Conservation (phyloP, 2,329 filamentous ascomycete genomes). For the Penicillium frequentans region DNA sequence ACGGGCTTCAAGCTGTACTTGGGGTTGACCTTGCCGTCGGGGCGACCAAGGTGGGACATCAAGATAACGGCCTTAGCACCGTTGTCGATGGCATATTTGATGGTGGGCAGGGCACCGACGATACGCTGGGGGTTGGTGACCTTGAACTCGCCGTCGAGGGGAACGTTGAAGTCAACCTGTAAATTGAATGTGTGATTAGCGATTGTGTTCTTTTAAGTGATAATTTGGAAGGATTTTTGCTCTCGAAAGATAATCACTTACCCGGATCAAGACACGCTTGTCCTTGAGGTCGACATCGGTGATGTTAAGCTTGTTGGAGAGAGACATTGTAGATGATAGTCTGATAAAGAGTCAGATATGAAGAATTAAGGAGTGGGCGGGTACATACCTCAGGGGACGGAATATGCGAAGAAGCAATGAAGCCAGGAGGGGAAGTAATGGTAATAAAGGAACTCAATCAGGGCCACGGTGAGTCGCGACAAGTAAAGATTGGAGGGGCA, state of each 20-base stretch:
- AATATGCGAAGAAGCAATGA: conserved; percentile 9
- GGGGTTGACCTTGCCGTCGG: conserved; percentile 81
- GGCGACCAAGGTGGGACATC: conserved; percentile 98
- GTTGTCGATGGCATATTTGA: conserved; percentile 89
- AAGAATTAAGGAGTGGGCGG: neutral
- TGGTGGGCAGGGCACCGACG: conserved; percentile 89
- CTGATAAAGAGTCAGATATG: neutral
- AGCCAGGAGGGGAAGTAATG: conserved; percentile 6
- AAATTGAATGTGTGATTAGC: conserved; percentile 3
- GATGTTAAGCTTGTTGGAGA: conserved; percentile 97
- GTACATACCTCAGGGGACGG: conserved; percentile 14
- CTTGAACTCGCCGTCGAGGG: conserved; percentile 87
- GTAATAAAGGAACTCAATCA: conserved; percentile 18
- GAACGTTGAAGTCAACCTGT: conserved; percentile 99
- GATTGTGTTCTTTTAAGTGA: neutral
- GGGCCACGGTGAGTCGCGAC: conserved; percentile 26
- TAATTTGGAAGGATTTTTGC: conserved; percentile 18
- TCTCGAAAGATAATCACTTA: conserved; percentile 51
- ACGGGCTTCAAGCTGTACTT: conserved; percentile 97
- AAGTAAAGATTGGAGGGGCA: conserved; percentile 23
- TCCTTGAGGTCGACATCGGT: conserved; percentile 94
- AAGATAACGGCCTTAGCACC: conserved; percentile 90
- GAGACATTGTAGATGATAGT: conserved; percentile 69
- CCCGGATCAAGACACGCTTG: conserved; percentile 97
- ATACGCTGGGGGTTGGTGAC: conserved; percentile 99